phyloP scores from a whole-genome alignment of 2,329 filamentous ascomycete genomes.

The Diaporthe citrichinensis region DNA sequence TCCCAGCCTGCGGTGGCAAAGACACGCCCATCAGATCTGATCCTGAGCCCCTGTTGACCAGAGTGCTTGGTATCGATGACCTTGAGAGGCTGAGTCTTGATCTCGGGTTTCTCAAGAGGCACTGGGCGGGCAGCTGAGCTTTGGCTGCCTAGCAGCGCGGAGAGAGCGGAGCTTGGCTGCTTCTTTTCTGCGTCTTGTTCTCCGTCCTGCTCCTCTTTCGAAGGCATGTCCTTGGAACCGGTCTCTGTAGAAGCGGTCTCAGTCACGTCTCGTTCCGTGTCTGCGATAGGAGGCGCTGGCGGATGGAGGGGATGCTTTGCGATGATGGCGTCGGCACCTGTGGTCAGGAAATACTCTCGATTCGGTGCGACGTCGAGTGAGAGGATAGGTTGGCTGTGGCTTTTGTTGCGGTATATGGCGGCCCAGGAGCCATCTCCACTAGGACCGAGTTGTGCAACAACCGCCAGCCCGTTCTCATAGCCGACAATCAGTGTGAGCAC shows the following conservation, averaged over 20 bases:
- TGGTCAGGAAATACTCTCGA: slow-evolving; percentile 78
- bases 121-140: slow-evolving; percentile 34
- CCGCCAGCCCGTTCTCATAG: slow-evolving; percentile 87
- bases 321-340: slow-evolving; percentile 84
- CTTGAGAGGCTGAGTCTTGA: slow-evolving; percentile 67
- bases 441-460: slow-evolving; percentile 70
- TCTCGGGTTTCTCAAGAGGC: slow-evolving; percentile 17
- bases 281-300: slow-evolving; percentile 28
- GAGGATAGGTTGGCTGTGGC: slow-evolving; percentile 85
- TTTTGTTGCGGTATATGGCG: slow-evolving; percentile 73
- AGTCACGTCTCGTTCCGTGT: slow-evolving; percentile 41
- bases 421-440: slow-evolving; percentile 59
- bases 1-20: slow-evolving; percentile 97
- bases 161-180: slow-evolving; percentile 32
- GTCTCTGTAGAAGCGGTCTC: background rate
- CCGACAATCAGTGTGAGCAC: slow-evolving; percentile 77
- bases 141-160: slow-evolving; percentile 33
- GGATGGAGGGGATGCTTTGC: slow-evolving; percentile 79
- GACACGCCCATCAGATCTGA: slow-evolving; percentile 85
- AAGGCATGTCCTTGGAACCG: background rate
- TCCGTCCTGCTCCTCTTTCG: background rate
- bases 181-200: slow-evolving; percentile 40
- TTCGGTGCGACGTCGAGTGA: slow-evolving; percentile 73
- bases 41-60: slow-evolving; percentile 84
- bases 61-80: slow-evolving; percentile 85